Evolutionary conservation across 306 rosid species (phyloP), one percentile per base, ranked within the genome.

Genomic region (Gastrolobium villosum): DNA sequence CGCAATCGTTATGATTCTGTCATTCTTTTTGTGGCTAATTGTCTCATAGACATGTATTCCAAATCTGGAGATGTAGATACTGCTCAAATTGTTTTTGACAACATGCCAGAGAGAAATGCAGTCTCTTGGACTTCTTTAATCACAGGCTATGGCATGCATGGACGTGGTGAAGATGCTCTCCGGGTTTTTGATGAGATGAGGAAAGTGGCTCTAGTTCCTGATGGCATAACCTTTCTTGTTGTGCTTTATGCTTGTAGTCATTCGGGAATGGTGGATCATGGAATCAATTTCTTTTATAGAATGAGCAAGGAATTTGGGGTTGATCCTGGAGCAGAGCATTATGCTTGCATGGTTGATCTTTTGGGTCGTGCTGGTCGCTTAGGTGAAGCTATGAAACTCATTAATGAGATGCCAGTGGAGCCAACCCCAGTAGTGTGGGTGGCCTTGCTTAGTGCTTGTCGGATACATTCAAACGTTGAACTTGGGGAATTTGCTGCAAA

Each of bases 281-380:
- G 97, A 70, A 73, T 87, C 55, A 10, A 75, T 68, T 87, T 90
- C 81, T 94, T 94, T 53, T 65, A 90, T 70, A 76, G 79, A 82
- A 90, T 91, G 94, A 84, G 56, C 64, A 74, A 82, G 44, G 81
- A 86, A 48, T 90, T 82, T 72, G 92, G 92, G 53, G 84, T 94
- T 63, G 70, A 73, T 75, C 98, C 97, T 36, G 87, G 86, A 65
- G 88, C 81, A 7, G 96, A 94, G 79, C 98, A 94, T 79, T 91
- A 90, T 79, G 96, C 96, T 66, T 94, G 97, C 79, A 87, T 91
- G 92, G 94, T 90, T 79, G 98, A 91, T 87, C 96, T 91, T 64
- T 82, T 87, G 68, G 98, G 98, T 13, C 96, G 97, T 37, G 92
- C 97, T 2, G 94, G 95, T 76, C 89, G 81, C 60, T 71, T 93